Percentiles rank a stretch among this genome's conserved stretches.
Evolutionary conservation across 2,329 filamentous ascomycete species (phyloP).

Genomic region (Bisporella sp.): DNA sequence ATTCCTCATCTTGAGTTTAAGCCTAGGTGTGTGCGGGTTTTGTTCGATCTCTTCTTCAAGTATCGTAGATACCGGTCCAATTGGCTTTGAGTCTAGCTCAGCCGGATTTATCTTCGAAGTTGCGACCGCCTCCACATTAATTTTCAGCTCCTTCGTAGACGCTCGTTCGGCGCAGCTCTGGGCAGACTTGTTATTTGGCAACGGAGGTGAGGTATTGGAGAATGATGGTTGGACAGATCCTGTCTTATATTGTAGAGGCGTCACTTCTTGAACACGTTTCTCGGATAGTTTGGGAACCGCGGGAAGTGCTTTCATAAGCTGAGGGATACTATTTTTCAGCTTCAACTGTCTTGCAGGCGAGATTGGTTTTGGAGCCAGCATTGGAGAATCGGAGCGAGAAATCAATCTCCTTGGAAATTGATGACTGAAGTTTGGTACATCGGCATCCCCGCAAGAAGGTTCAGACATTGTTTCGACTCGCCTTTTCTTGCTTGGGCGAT

Average conservation of each 20-base stretch:
- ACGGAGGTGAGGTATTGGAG: too few species aligned
- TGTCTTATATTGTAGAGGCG: neutral
- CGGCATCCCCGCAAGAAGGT: neutral
- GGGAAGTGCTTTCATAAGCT: slow-evolving; percentile 28
- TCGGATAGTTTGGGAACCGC: slow-evolving; percentile 13
- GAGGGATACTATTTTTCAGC: slow-evolving; percentile 27
- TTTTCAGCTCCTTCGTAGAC: too few species aligned
- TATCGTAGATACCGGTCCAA: neutral
- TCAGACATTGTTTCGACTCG: slow-evolving; percentile 1
- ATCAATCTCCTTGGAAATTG: slow-evolving; percentile 16
- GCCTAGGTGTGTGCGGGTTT: slow-evolving; percentile 13
- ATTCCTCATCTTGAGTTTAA: slow-evolving; percentile 21
- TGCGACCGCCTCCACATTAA: too few species aligned
- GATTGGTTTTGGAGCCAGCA: slow-evolving; percentile 28
- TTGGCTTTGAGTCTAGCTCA: neutral
- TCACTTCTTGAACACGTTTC: neutral
- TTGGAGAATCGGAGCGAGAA: slow-evolving; percentile 20
- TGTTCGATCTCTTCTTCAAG: neutral
- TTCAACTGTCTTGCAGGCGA: slow-evolving; percentile 26
- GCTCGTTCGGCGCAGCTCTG: too few species aligned
- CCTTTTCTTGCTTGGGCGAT: slow-evolving; percentile 2
- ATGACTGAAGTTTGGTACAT: slow-evolving; percentile 14
- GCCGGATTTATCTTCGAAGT: neutral
- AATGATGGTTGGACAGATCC: too few species aligned
- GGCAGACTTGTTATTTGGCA: too few species aligned